Conservation (phyloP, 192 early-diverging fungal genomes). For the Ambispora gerdemannii region DNA sequence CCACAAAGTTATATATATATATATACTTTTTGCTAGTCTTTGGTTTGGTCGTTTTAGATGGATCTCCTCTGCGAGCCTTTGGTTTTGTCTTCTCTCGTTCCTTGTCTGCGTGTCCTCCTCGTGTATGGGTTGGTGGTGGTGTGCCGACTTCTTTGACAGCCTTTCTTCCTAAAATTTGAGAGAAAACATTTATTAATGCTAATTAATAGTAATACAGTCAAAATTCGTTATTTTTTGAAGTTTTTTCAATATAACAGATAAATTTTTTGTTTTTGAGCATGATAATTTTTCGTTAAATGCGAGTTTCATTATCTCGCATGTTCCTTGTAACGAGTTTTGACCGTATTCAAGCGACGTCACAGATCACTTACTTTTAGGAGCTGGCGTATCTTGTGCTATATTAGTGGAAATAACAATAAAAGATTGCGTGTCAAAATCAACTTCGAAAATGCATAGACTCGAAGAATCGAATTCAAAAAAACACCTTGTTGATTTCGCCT, state of each 20-base stretch:
- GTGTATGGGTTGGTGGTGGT: not conserved
- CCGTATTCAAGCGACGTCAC: no score
- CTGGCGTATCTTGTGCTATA: constrained; percentile 26
- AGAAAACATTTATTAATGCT: not conserved
- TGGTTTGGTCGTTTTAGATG: not conserved
- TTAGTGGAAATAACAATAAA: constrained; percentile 21
- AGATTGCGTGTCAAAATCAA: no score
- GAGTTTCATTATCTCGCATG: no score
- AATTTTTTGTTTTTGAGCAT: no score
- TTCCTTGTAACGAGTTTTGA: no score
- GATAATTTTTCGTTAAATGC: no score
- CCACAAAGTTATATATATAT: no score
- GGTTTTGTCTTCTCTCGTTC: not conserved
- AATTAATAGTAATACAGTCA: no score
- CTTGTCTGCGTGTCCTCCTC: not conserved
- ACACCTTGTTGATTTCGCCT: not conserved
- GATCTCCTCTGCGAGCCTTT: not conserved
- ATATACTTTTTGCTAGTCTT: not conserved
- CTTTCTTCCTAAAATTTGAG: not conserved
- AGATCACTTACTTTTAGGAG: constrained; percentile 41
- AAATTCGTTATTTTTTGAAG: no score
- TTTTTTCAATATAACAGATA: no score
- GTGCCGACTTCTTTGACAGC: not conserved
- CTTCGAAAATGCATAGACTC: not conserved
- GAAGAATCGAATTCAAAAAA: not conserved